Base-by-base conservation (phyloP, 2,329 filamentous ascomycete species). In the Ophiostoma sp. region DNA sequence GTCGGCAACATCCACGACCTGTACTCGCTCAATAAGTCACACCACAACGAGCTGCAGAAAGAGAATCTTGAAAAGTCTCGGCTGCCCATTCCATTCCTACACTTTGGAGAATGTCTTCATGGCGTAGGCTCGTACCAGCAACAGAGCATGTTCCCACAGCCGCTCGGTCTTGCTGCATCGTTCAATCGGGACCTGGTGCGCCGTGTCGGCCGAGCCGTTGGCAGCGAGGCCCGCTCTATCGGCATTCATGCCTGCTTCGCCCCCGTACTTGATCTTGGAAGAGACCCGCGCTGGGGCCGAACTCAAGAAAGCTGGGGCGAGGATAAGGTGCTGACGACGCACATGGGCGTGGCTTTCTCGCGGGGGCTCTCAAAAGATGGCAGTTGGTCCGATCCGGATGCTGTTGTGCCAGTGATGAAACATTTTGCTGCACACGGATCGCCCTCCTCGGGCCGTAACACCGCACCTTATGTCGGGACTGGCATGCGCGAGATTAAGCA, bases 91-190 rank as follows among this genome's bases (percentile, higher is more conserved):
- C 70, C 70, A 3, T 66, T 72, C 25, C 42, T 72, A 12, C 59
- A 72, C n/a, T 39, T 72, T n/a, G 70, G 70, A 59, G 70, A 72
- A 45, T 72, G 59, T 22, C 70, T 72, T 3, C 59, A 72, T 33
- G 70, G 70, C 59, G 59, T 72, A 15, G 70, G 70, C n/a, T 72
- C 70, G 28, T 66, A 66, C 22, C 28, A 66, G 31, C 59, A 57
- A 15, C 59, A 72, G 12, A 66, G 59, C 42, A n/a, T 72, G 12
- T 72, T 72, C n/a, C 59, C 70, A 7, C 70, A 72, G 31, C 48
- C 33, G 15, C 59, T 72, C 4, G 70, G 70, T 7, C 59, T 72
- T 6, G 70, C 70, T 5, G 59, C 59, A 3, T 55, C 70, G 19
- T 72, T 72, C 22, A 59, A 66, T 31, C n/a, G 59, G 7, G 59